Evolutionary conservation across 257 asterid species (phyloP).

Genomic region (Coffea canephora): DNA sequence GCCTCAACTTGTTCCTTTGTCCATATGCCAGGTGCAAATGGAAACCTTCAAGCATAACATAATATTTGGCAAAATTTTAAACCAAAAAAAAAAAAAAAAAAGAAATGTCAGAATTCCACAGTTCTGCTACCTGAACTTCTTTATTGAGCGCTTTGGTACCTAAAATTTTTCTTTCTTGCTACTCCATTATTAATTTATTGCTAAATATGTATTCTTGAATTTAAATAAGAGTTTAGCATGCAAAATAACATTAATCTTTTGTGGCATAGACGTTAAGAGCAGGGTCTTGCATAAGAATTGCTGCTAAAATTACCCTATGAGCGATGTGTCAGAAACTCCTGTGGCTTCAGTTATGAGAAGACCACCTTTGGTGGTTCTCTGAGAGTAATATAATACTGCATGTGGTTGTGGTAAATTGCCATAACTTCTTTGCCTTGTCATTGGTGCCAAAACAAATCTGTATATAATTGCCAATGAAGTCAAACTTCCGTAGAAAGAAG

Average conservation of each 20-base stretch:
- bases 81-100: too few relatives aligned
- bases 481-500: too few relatives aligned
- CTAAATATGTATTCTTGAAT: too few relatives aligned
- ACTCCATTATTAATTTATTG: too few relatives aligned
- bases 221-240: too few relatives aligned
- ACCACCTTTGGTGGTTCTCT: conserved; percentile 56
- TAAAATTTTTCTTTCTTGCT: too few relatives aligned
- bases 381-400: conserved; percentile 59
- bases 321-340: background rate
- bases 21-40: conserved; percentile 19
- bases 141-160: too few relatives aligned
- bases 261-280: background rate
- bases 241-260: background rate
- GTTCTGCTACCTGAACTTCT: too few relatives aligned
- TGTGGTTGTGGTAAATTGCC: conserved; percentile 65
- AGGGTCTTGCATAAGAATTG: background rate
- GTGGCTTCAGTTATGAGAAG: conserved; percentile 29
- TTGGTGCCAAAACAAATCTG: too few relatives aligned
- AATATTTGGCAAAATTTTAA: too few relatives aligned
- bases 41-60: background rate
- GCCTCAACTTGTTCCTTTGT: background rate
- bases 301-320: background rate
- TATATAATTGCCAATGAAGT: too few relatives aligned
- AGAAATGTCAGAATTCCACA: too few relatives aligned
- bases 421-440: conserved; percentile 53